Evolutionary conservation across 2,329 filamentous ascomycete genomes (phyloP).

Genomic region (Daldinia sp.): DNA sequence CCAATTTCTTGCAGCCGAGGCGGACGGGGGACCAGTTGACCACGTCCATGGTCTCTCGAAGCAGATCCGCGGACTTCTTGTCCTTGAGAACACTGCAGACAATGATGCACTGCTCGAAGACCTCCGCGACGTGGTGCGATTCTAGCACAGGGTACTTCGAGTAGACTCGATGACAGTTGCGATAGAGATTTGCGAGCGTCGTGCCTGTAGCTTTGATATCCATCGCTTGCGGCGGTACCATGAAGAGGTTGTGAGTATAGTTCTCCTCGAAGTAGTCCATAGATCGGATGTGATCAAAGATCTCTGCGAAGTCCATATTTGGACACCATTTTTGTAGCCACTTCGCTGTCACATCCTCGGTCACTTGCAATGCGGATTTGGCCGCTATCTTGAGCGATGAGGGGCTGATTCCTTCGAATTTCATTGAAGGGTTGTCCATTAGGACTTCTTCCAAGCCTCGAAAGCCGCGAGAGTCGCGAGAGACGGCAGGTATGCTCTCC

Average conservation of each 20-base stretch:
- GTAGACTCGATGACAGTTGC: constrained; percentile 12
- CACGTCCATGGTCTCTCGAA: constrained; percentile 20
- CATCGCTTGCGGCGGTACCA: constrained; percentile 29
- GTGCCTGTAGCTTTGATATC: background rate
- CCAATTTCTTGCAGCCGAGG: constrained; percentile 30
- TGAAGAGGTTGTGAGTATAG: background rate
- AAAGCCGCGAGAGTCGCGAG: background rate
- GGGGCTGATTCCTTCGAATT: constrained; percentile 23
- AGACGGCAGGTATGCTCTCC: too few species aligned
- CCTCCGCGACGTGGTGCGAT: constrained; percentile 14
- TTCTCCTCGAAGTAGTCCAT: background rate
- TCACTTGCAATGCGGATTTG: constrained; percentile 20
- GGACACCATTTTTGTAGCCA: constrained; percentile 40
- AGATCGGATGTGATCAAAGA: constrained; percentile 19
- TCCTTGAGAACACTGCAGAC: constrained; percentile 37
- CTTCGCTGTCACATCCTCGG: constrained; percentile 28
- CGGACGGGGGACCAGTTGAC: constrained; percentile 32
- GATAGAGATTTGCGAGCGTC: constrained; percentile 27
- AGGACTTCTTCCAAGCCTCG: constrained; percentile 37
- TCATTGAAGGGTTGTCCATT: constrained; percentile 32
- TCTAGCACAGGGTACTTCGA: background rate
- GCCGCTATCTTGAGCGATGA: constrained; percentile 16
- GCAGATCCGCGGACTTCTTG: constrained; percentile 9
- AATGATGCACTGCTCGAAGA: constrained; percentile 29
- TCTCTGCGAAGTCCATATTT: constrained; percentile 13